These are phyloP conservation scores for Podospora australis DNA, from an alignment of 495 filamentous ascomycete genomes.

Conservation along the genomic window DNA sequence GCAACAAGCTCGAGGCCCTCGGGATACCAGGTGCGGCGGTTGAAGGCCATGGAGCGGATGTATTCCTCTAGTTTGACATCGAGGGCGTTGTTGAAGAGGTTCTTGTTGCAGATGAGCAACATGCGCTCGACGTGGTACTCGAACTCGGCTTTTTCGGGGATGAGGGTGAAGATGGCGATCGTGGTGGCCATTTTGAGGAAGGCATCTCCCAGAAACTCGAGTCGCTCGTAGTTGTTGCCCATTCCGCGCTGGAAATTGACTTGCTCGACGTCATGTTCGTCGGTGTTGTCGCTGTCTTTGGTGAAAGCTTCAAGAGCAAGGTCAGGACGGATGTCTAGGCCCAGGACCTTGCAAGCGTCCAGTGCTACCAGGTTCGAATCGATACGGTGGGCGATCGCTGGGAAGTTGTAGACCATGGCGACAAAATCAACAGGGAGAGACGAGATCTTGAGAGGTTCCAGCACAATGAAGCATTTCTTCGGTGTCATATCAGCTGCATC, in stretches of 20 bases:
- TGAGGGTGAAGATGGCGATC: conserved; percentile 68
- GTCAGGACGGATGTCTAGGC: conserved; percentile 51
- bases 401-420: conserved; percentile 65
- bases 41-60: conserved; percentile 77
- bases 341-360: conserved; percentile 54
- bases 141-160: conserved; percentile 75
- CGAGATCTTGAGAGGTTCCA: conserved; percentile 61
- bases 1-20: conserved; percentile 56
- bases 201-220: conserved; percentile 90
- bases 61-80: conserved; percentile 65
- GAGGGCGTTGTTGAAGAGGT: conserved; percentile 70
- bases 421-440: conserved; percentile 60
- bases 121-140: conserved; percentile 88
- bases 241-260: conserved; percentile 79
- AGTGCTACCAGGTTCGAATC: conserved; percentile 76
- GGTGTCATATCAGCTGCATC: conserved; percentile 27
- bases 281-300: conserved; percentile 88
- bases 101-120: conserved; percentile 86
- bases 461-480: conserved; percentile 41
- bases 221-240: conserved; percentile 93
- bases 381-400: conserved; percentile 74
- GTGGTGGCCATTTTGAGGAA: conserved; percentile 96
- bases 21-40: conserved; percentile 75
- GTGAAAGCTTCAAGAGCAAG: conserved; percentile 87
- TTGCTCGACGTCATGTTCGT: conserved; percentile 63